Conservation (phyloP, 306 rosid species). For the Vachellia pachyceras region DNA sequence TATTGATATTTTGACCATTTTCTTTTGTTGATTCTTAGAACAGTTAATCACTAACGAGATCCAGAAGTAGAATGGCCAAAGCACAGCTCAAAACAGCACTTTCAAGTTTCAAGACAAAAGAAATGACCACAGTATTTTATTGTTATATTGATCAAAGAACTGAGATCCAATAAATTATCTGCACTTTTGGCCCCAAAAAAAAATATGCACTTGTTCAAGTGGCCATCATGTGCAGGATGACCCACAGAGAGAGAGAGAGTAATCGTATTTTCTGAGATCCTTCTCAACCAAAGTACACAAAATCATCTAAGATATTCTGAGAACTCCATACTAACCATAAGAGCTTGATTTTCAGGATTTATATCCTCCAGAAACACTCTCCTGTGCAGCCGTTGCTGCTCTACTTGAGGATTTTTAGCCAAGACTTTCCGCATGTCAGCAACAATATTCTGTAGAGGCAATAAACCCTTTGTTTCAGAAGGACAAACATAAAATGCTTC, state of each 20-base stretch:
- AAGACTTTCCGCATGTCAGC: conserved; percentile 98
- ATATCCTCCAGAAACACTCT: conserved; percentile 90
- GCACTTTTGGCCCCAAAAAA: too few relatives aligned
- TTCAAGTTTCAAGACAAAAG: conserved; percentile 1
- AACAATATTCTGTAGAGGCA: conserved; percentile 76
- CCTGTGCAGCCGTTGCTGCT: conserved; percentile 94
- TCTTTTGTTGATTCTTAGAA: neutral
- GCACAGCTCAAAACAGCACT: conserved; percentile 23
- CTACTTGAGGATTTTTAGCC: conserved; percentile 95
- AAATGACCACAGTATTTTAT: conserved; percentile 8
- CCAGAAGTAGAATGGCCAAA: neutral
- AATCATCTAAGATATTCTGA: neutral
- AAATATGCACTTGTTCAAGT: neutral
- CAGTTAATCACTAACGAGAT: neutral
- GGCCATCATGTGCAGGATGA: neutral
- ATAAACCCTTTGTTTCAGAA: conserved; percentile 23
- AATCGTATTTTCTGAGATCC: neutral
- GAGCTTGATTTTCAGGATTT: conserved; percentile 86
- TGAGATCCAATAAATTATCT: neutral
- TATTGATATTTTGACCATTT: neutral
- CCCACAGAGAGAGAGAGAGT: neutral
- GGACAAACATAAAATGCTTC: conserved; percentile 28
- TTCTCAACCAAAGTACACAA: neutral
- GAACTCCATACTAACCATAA: conserved; percentile 70
- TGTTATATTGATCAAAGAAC: neutral